phyloP scores from a whole-genome alignment of 352 stramenopile species.

The Pythium pyrilobum region DNA sequence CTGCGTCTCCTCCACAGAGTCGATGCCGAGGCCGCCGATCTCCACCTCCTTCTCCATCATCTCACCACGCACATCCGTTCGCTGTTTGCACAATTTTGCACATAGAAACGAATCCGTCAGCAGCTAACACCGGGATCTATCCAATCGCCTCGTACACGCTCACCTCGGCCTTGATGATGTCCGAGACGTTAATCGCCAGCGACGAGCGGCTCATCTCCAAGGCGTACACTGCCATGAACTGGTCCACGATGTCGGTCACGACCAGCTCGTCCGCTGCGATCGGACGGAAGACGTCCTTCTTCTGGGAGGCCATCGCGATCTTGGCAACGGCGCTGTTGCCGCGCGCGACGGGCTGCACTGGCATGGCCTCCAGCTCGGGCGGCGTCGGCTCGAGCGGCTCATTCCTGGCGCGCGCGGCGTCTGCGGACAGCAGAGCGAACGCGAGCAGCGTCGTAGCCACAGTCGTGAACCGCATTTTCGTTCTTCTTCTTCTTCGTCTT shows the following conservation, averaged over 20 bases:
- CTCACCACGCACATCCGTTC: conserved; percentile 31
- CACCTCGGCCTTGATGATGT: conserved; percentile 46
- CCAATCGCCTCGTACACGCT: background rate
- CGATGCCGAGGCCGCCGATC: conserved; percentile 23
- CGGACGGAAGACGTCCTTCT: conserved; percentile 17
- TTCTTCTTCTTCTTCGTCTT: too few species aligned
- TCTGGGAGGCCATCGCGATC: background rate
- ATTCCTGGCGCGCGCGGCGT: conserved; percentile 1
- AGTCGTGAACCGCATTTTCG: too few species aligned
- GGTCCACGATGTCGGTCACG: conserved; percentile 30
- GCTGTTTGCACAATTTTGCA: conserved; percentile 13
- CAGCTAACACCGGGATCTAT: too few species aligned
- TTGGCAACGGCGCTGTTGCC: background rate
- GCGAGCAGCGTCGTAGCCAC: too few species aligned
- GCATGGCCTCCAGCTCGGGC: background rate
- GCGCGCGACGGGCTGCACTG: background rate
- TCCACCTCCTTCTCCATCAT: conserved; percentile 36
- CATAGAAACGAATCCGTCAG: too few species aligned
- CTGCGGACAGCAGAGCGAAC: too few species aligned
- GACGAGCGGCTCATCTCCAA: conserved; percentile 38
- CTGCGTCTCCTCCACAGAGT: conserved; percentile 35
- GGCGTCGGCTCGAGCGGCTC: conserved; percentile 6
- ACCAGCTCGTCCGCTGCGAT: conserved; percentile 16
- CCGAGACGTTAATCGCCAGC: conserved; percentile 35
- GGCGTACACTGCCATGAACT: conserved; percentile 52